phyloP scores from a whole-genome alignment of 2,329 filamentous ascomycete genomes.

The Madurella mycetomatis region DNA sequence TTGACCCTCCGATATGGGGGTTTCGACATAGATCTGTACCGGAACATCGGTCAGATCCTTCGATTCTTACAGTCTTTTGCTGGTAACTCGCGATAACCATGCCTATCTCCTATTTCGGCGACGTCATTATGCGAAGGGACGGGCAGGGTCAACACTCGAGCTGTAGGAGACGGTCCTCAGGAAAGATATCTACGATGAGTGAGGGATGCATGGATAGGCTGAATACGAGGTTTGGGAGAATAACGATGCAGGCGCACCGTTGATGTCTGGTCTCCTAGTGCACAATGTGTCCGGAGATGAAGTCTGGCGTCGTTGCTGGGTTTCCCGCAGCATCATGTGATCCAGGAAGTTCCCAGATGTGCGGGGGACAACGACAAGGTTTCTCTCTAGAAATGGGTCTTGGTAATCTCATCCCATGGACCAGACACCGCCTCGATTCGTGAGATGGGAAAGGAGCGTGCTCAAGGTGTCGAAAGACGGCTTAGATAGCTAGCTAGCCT shows the following conservation, averaged over 20 bases:
- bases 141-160: conserved; percentile 9
- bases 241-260: neutral
- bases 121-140: conserved; percentile 15
- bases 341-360: neutral
- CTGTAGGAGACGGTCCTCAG: neutral
- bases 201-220: conserved; percentile 3
- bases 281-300: neutral
- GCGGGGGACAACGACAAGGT: neutral
- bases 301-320: neutral
- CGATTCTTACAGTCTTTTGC: conserved; percentile 17
- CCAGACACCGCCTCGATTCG: neutral
- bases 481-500: conserved; percentile 7
- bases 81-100: conserved; percentile 4
- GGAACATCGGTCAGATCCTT: conserved; percentile 5
- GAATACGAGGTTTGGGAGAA: neutral
- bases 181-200: conserved; percentile 7
- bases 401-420: neutral
- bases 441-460: neutral
- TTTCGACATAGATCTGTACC: neutral
- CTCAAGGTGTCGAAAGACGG: neutral
- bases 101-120: neutral
- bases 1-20: neutral
- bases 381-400: neutral
- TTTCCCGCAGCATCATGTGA: neutral
- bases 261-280: neutral